Percentiles rank a stretch among this genome's conserved stretches.
Conservation (phyloP, 192 early-diverging fungal species). For the Backusella australiensis region DNA sequence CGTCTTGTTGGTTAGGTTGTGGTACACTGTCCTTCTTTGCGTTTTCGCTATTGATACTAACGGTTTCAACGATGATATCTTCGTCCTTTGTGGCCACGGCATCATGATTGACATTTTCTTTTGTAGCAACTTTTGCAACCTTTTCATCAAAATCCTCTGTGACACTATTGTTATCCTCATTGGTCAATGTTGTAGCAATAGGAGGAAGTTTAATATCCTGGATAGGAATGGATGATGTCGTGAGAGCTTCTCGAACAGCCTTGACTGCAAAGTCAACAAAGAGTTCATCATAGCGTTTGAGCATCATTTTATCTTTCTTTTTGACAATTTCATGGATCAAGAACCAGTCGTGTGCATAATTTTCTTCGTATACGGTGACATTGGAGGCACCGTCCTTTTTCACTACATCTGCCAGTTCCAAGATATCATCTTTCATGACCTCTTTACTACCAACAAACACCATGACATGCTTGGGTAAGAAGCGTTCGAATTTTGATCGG, state of each 20-base stretch:
- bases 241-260: not conserved
- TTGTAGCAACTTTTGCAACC: not conserved
- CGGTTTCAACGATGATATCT: not conserved
- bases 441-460: conserved; percentile 28
- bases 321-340: conserved; percentile 32
- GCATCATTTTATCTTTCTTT: conserved; percentile 24
- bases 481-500: conserved; percentile 8
- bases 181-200: not conserved
- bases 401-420: conserved; percentile 11
- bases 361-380: conserved; percentile 15
- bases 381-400: not conserved
- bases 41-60: not conserved
- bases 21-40: not conserved
- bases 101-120: not conserved
- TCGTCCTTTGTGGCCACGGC: not conserved
- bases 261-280: conserved; percentile 23
- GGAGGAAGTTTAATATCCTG: not conserved
- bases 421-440: conserved; percentile 31
- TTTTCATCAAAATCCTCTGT: not conserved
- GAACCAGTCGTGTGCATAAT: conserved; percentile 39
- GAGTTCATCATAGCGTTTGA: conserved; percentile 16
- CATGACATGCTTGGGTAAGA: conserved; percentile 23
- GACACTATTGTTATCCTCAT: not conserved
- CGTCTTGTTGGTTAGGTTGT: not conserved
- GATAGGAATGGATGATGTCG: not conserved